Evolutionary conservation across 2,329 filamentous ascomycete genomes (phyloP).

Genomic region (Ramularia endophylla): DNA sequence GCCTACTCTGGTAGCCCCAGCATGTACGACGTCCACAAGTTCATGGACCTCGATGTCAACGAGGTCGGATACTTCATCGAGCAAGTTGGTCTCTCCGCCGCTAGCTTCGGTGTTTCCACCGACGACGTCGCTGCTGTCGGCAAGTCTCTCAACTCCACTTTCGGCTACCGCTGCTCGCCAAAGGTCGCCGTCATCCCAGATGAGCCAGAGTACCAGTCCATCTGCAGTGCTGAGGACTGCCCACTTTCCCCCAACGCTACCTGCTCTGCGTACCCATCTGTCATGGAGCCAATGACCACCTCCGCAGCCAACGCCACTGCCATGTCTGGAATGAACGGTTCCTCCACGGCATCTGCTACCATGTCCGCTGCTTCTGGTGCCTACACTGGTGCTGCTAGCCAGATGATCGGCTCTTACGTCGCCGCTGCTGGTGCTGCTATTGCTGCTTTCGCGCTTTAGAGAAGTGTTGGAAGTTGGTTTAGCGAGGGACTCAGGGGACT

Average conservation of each 20-base stretch:
- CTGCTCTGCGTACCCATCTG: constrained; percentile 41
- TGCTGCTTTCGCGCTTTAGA: constrained; percentile 11
- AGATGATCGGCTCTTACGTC: constrained; percentile 4
- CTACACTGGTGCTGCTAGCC: constrained; percentile 11
- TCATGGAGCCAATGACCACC: constrained; percentile 11
- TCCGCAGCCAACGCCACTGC: constrained; percentile 1
- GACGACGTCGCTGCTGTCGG: constrained; percentile 48
- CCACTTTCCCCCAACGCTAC: constrained; percentile 41
- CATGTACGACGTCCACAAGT: constrained; percentile 52
- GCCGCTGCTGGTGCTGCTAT: constrained; percentile 7
- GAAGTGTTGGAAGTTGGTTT: too few relatives aligned
- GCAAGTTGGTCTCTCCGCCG: constrained; percentile 52
- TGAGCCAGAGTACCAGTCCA: constrained; percentile 47
- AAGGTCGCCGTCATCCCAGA: constrained; percentile 43
- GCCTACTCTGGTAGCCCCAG: constrained; percentile 43
- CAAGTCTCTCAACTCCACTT: constrained; percentile 44
- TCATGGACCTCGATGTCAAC: constrained; percentile 49
- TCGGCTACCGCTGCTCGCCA: constrained; percentile 49
- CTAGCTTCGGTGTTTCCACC: constrained; percentile 54
- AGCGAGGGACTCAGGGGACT: too few relatives aligned
- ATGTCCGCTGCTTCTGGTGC: constrained; percentile 4
- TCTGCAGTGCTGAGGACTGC: constrained; percentile 51
- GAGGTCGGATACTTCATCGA: constrained; percentile 55
- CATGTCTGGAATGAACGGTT: neutral
- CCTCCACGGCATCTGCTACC: constrained; percentile 2